phyloP scores from a whole-genome alignment of 805 yeast species.

The Maudiozyma barnettii region DNA sequence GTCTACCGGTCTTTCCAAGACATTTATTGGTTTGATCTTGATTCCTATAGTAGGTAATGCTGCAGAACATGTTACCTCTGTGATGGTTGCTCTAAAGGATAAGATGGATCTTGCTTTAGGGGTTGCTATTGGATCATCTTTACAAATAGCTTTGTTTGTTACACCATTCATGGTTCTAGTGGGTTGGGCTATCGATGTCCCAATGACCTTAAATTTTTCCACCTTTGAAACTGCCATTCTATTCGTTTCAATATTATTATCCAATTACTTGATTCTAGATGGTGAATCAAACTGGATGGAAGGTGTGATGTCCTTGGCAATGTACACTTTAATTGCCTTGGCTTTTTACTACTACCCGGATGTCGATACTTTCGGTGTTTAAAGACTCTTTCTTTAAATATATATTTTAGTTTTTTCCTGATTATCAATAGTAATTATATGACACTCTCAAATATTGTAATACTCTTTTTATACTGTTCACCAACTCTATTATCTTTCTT shows the following conservation, averaged over 20 bases:
- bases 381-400: background rate
- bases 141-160: slow-evolving; percentile 90
- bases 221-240: slow-evolving; percentile 89
- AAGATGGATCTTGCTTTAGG: slow-evolving; percentile 97
- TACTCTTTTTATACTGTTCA: too few relatives aligned
- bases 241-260: slow-evolving; percentile 80
- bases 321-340: slow-evolving; percentile 77
- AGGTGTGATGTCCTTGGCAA: slow-evolving; percentile 84
- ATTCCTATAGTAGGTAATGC: slow-evolving; percentile 98
- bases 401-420: too few relatives aligned
- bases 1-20: slow-evolving; percentile 78
- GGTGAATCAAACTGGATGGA: slow-evolving; percentile 97
- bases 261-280: slow-evolving; percentile 79
- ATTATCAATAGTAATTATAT: too few relatives aligned
- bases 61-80: slow-evolving; percentile 96
- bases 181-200: slow-evolving; percentile 88
- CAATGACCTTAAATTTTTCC: slow-evolving; percentile 87
- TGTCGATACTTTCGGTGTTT: slow-evolving; percentile 14
- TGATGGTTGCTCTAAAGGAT: slow-evolving; percentile 87
- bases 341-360: slow-evolving; percentile 88
- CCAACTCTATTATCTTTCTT: background rate
- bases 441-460: too few relatives aligned
- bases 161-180: slow-evolving; percentile 90
- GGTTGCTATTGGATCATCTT: slow-evolving; percentile 91
- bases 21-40: slow-evolving; percentile 87